Evolutionary conservation across 495 filamentous ascomycete genomes (phyloP).

Genomic region (Halenospora varia): DNA sequence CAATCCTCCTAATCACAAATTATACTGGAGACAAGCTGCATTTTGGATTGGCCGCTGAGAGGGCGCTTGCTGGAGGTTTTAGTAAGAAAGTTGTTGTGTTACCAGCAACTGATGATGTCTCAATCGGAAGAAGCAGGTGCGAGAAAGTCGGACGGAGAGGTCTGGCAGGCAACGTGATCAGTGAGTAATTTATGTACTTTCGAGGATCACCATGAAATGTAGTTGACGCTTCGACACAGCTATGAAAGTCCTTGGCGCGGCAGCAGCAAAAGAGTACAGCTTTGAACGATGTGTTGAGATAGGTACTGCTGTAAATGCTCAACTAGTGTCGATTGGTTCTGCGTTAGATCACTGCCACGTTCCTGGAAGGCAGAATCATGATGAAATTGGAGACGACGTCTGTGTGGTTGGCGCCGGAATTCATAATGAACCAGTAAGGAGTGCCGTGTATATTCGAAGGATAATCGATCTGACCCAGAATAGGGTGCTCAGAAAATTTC

Average conservation of each 20-base stretch:
- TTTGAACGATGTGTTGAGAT: constrained; percentile 54
- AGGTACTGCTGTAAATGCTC: constrained; percentile 46
- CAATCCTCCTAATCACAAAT: constrained; percentile 60
- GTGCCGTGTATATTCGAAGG: background rate
- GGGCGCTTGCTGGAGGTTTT: constrained; percentile 51
- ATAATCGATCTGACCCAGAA: background rate
- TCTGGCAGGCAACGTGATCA: constrained; percentile 45
- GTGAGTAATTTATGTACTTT: constrained; percentile 9
- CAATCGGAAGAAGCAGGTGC: constrained; percentile 50
- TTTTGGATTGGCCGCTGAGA: constrained; percentile 59
- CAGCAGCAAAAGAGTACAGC: constrained; percentile 27
- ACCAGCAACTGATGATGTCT: constrained; percentile 54
- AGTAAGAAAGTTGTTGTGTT: constrained; percentile 49
- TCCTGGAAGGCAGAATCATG: constrained; percentile 53
- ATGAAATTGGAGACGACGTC: constrained; percentile 40
- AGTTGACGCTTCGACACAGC: background rate
- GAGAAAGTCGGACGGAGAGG: constrained; percentile 54
- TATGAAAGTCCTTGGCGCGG: constrained; percentile 20
- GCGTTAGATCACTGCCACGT: constrained; percentile 63
- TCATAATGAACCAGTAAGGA: constrained; percentile 53
- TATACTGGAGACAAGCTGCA: constrained; percentile 65
- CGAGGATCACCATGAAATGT: background rate
- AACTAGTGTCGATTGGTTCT: constrained; percentile 56
- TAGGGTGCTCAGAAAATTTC: constrained; percentile 46
- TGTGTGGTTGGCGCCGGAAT: constrained; percentile 58